Evolutionary conservation across 371 early-diverging fungal genomes (phyloP).

Genomic region (Lichtheimia ornata): DNA sequence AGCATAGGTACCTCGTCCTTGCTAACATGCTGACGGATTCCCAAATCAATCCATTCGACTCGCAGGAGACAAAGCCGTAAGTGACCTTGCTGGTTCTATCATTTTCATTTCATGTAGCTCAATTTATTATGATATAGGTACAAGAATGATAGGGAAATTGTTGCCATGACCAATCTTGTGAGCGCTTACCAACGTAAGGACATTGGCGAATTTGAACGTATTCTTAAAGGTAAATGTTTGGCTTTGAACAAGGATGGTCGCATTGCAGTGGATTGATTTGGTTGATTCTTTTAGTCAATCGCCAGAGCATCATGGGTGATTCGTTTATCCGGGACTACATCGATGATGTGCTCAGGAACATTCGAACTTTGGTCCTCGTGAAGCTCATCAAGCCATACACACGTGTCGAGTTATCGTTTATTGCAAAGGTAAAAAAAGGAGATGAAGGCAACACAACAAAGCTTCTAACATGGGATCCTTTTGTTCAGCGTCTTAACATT

Average conservation of each 20-base stretch:
- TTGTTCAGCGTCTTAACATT: conserved; percentile 74
- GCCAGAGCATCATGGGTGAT: conserved; percentile 82
- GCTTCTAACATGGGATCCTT: not conserved
- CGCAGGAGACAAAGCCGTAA: conserved; percentile 94
- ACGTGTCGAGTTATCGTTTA: conserved; percentile 77
- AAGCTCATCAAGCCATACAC: conserved; percentile 90
- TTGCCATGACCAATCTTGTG: conserved; percentile 90
- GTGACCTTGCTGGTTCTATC: conserved; percentile 1
- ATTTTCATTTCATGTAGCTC: conserved; percentile 1
- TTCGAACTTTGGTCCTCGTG: conserved; percentile 87
- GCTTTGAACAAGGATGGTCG: not conserved
- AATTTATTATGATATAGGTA: conserved; percentile 53
- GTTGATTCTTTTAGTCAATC: conserved; percentile 52
- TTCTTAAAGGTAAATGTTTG: conserved; percentile 44
- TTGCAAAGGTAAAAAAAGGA: conserved; percentile 65
- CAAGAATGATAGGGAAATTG: conserved; percentile 87
- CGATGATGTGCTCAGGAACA: conserved; percentile 85
- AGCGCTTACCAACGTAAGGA: conserved; percentile 89
- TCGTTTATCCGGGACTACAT: conserved; percentile 88
- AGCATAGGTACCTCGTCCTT: conserved; percentile 77
- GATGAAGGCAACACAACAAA: not conserved
- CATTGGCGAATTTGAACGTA: conserved; percentile 84
- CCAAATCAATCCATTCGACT: conserved; percentile 93
- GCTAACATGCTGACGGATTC: conserved; percentile 95
- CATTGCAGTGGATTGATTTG: not conserved